phyloP scores from a whole-genome alignment of 371 early-diverging fungal genomes.

The Cladochytrium tenue region DNA sequence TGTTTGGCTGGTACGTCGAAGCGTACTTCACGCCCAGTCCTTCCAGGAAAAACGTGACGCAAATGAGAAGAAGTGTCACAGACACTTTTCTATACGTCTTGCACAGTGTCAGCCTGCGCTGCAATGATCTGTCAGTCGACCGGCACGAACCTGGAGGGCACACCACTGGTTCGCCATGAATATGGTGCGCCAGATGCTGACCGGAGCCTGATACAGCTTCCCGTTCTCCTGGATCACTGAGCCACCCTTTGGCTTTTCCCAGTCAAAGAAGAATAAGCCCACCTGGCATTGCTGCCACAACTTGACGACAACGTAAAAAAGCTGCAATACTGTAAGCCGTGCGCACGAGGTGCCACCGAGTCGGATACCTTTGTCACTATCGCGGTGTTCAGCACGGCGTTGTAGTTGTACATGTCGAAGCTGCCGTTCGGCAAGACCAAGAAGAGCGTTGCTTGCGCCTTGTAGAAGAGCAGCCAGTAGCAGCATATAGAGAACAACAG shows the following conservation, averaged over 20 bases:
- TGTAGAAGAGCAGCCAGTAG: conserved; percentile 50
- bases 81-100: conserved; percentile 26
- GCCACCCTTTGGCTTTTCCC: conserved; percentile 45
- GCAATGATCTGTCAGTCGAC: too few relatives aligned
- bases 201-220: conserved; percentile 29
- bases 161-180: conserved; percentile 54
- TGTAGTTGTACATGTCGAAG: conserved; percentile 31
- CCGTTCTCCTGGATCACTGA: background rate
- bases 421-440: conserved; percentile 34
- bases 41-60: conserved; percentile 41
- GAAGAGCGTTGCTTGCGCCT: conserved; percentile 36
- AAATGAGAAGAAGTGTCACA: conserved; percentile 39
- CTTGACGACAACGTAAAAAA: conserved; percentile 14
- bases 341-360: background rate
- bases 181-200: conserved; percentile 54
- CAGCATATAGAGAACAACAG: conserved; percentile 26
- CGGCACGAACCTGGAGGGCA: conserved; percentile 37
- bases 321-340: conserved; percentile 1
- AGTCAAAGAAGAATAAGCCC: conserved; percentile 54
- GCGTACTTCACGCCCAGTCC: conserved; percentile 33
- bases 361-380: conserved; percentile 29
- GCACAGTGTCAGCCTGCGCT: conserved; percentile 26
- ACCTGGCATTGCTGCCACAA: conserved; percentile 43
- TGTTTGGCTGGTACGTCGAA: conserved; percentile 40
- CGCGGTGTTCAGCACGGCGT: conserved; percentile 19